Evolutionary conservation across 148 eudicot species (phyloP).

Genomic region (Silene conica): DNA sequence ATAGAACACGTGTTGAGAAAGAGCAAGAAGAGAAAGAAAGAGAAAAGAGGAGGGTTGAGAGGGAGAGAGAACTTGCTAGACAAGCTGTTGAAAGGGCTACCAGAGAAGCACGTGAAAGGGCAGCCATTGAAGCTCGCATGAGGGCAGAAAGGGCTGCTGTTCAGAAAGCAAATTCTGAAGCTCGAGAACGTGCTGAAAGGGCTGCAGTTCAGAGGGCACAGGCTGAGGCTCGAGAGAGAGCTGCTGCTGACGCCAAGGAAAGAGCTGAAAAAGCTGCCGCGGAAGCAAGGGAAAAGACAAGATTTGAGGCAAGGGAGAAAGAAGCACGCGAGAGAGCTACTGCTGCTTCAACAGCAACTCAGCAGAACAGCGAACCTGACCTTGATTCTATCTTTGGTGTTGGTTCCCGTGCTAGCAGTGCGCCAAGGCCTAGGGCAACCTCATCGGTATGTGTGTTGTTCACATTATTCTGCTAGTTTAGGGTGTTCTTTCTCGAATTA

Average conservation of each 20-base stretch:
- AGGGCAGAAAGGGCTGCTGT: constrained; percentile 72
- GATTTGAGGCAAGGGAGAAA: constrained; percentile 62
- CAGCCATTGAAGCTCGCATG: constrained; percentile 66
- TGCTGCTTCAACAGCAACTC: constrained; percentile 56
- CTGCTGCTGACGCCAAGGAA: constrained; percentile 78
- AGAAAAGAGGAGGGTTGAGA: constrained; percentile 52
- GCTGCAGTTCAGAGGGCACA: constrained; percentile 83
- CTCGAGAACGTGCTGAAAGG: constrained; percentile 76
- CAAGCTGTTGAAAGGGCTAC: constrained; percentile 98
- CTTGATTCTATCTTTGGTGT: constrained; percentile 78
- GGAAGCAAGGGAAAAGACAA: constrained; percentile 67
- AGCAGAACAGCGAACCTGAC: constrained; percentile 70
- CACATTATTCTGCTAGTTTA: constrained; percentile 6
- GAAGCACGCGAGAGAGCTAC: constrained; percentile 62
- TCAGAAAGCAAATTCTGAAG: constrained; percentile 70
- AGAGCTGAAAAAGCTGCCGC: constrained; percentile 77
- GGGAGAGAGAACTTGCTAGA: constrained; percentile 68
- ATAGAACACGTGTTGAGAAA: constrained; percentile 59
- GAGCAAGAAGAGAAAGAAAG: constrained; percentile 58
- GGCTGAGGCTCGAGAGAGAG: constrained; percentile 94
- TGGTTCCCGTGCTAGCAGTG: constrained; percentile 88
- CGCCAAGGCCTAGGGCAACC: constrained; percentile 66
- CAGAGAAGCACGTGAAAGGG: constrained; percentile 90
- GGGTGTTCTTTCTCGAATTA: constrained; percentile 11
- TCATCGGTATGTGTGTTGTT: constrained; percentile 47